A percentile compares a stretch with the other conserved stretches of the same genome.
Conservation (phyloP, 192 early-diverging fungal genomes). For the Coemansia sp. region DNA sequence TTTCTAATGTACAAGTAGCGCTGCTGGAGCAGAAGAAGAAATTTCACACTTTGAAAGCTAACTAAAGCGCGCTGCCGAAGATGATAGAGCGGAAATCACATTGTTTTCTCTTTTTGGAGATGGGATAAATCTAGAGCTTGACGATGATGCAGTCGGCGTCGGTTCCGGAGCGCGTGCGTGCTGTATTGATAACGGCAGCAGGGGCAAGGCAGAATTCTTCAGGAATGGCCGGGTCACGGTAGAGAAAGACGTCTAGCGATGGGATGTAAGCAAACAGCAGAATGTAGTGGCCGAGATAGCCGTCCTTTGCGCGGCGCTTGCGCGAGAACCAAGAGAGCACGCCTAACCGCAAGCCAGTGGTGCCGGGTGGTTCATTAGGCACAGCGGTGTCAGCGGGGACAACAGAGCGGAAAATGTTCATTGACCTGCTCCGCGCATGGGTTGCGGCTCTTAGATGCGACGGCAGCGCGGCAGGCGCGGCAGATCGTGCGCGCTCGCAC, state of each 20-base stretch:
- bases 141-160: slow-evolving; percentile 77
- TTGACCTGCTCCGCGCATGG: slow-evolving; percentile 16
- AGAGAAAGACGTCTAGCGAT: slow-evolving; percentile 74
- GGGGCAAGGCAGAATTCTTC: slow-evolving; percentile 73
- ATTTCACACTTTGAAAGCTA: neutral
- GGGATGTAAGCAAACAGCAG: slow-evolving; percentile 85
- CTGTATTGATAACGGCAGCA: slow-evolving; percentile 64
- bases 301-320: slow-evolving; percentile 29
- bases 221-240: slow-evolving; percentile 79
- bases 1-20: no score
- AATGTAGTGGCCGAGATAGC: slow-evolving; percentile 84
- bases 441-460: neutral
- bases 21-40: neutral
- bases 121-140: slow-evolving; percentile 22
- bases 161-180: slow-evolving; percentile 70
- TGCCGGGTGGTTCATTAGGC: neutral
- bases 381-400: neutral
- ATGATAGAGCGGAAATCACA: no score
- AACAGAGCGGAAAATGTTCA: slow-evolving; percentile 21
- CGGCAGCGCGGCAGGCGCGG: slow-evolving; percentile 6
- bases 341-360: neutral
- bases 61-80: no score
- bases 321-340: slow-evolving; percentile 32
- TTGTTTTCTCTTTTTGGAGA: no score
- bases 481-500: slow-evolving; percentile 49